Base-by-base conservation (phyloP, 1,284 basidiomycete species). In the Pseudozyma thailandica region DNA sequence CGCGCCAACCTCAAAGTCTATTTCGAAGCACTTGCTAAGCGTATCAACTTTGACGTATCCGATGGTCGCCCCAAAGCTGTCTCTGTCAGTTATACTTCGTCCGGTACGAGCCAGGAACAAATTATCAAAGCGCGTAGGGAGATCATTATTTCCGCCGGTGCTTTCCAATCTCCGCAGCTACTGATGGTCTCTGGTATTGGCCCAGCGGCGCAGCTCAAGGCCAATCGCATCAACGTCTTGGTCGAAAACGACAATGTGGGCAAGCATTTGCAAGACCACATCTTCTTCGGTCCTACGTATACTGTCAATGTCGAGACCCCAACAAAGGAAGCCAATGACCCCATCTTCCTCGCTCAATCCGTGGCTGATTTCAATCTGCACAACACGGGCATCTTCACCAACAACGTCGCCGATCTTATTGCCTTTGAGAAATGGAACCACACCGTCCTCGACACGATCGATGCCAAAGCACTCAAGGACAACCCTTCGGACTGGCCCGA, bases 1-100 rank as follows among this genome's bases (percentile, higher is more conserved):
- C 60, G 77, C 10, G 23, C 68, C 21, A 83, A 83, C 49, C 53
- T 83, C 47, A 64, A 72, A 12, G 74, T 83, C 18, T 51, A 76
- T 43, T 76, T 74, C 30, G 45, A 71, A 12, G 74, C 73, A 2
- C 61, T 72, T 7, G 80, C 75, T 4, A 80, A 78, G 53, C 77
- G 74, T 52, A 68, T 83, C 39, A 42, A 65, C 27, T 78, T 83
- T 20, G 50, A 87, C 42, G 78, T 79, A 1, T 55, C 83, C 1
- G 77, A 85, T 13, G 79, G 83, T 18, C 77, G 85, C 52, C 74
- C 72, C 6, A 52, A 50, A 27, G 75, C 74, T 20, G 63, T 49
- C 10, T 60, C 66, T 25, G 75, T 80, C 9, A 48, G 58, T 4
- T 76, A 72, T 53, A 62, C 48, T 5, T 18, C 58, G 0, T n/a